Base-by-base conservation (phyloP, 2,329 filamentous ascomycete genomes). In the Lachnum nothofagi region DNA sequence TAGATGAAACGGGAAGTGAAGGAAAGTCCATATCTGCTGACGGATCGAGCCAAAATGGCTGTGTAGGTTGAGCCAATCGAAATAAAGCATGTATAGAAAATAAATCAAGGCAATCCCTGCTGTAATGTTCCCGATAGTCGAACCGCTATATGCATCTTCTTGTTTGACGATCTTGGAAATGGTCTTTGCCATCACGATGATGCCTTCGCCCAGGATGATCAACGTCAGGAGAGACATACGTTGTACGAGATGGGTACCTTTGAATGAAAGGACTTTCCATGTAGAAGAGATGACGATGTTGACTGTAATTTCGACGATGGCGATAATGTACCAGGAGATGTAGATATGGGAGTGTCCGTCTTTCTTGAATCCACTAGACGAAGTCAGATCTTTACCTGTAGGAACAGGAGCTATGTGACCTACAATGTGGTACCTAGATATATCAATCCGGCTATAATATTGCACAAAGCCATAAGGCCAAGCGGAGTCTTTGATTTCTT, bases 181-280 rank as follows among this genome's bases (percentile, higher is more conserved):
- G 17, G 42, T 58, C 22, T 59, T 54, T n/a, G 45, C 52, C 2
- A 59, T n/a, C n/a, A 47, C 54, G n/a, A 62, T 62, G 12, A 60
- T 47, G 17, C 58, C 58, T 27, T 60, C 60, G 8, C 55, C 60
- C 14, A 60, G 44, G 24, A 82, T 78, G 44, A 81, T 80, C 29
- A 82, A 67, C 0, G 78, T 81, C 16, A 81, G 67, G 4, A 81
- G 64, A 14, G 75, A 75, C 75, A 82, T 78, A 20, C 79, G 70
- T 57, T 79, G 74, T 53, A 78, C 77, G 25, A 81, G 64, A 63
- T 80, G 76, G 1, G 76, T 80, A 42, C 76, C 69, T 60, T 79
- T 74, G 60, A 82, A 79, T 40, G 73, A 74, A 9, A 80, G 20
- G n/a, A 58, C 57, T 24, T 60, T 54, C 53, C 52, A 60, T 10